Conservation (phyloP, 768 basidiomycete genomes). For the Rhodotorula diobovata region DNA sequence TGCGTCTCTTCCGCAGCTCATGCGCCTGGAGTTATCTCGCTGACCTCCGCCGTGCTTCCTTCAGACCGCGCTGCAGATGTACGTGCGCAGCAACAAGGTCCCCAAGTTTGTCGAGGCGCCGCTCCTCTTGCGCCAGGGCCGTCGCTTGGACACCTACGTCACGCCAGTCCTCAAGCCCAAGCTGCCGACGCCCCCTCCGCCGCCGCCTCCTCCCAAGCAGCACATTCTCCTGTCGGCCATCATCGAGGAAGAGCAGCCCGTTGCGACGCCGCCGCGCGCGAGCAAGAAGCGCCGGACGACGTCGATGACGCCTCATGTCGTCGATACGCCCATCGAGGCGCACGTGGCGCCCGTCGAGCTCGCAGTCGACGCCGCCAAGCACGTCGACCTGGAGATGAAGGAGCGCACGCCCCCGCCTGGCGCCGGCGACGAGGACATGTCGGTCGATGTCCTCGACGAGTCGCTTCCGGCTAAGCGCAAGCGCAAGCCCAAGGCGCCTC, state of each 20-base stretch:
- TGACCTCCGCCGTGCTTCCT: not conserved
- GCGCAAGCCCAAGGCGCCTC: conserved; percentile 11
- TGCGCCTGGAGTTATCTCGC: not conserved
- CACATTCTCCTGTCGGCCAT: not conserved
- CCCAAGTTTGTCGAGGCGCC: conserved; percentile 60
- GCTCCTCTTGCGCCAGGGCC: conserved; percentile 85
- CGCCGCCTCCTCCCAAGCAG: not conserved
- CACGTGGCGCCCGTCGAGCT: too few relatives aligned
- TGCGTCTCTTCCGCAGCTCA: conserved; percentile 48
- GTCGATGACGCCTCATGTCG: conserved; percentile 1
- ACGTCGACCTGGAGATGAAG: too few relatives aligned
- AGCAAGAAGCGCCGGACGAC: conserved; percentile 10
- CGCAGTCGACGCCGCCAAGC: too few relatives aligned
- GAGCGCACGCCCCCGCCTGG: not conserved
- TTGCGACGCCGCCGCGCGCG: not conserved
- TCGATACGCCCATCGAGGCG: not conserved
- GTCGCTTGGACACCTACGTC: conserved; percentile 60
- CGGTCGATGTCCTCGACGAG: not conserved
- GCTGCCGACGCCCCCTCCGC: conserved; percentile 13
- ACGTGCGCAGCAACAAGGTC: conserved; percentile 78
- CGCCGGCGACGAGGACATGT: not conserved
- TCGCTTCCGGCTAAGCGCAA: conserved; percentile 4
- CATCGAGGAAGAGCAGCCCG: not conserved
- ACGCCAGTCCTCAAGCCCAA: conserved; percentile 26
- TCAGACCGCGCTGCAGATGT: conserved; percentile 85